Evolutionary conservation across 768 basidiomycete genomes (phyloP).

Genomic region (Agrocybe pediades): DNA sequence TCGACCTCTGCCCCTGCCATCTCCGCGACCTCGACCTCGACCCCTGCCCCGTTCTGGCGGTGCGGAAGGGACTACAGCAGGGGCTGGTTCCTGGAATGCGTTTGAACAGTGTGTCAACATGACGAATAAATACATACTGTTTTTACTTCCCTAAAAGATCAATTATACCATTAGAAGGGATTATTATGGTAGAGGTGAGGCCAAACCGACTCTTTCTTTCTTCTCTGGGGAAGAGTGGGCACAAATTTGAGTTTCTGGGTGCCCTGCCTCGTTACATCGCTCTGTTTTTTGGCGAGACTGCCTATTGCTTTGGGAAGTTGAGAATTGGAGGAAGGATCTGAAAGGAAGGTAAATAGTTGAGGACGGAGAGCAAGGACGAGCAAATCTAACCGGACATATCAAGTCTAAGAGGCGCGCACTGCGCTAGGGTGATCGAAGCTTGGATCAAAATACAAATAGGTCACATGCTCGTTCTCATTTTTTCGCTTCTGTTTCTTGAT

Average conservation of each 20-base stretch:
- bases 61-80: constrained; percentile 30
- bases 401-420: not conserved
- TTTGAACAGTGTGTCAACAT: not conserved
- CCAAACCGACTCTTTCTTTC: constrained; percentile 70
- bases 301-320: constrained; percentile 65
- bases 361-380: constrained; percentile 1
- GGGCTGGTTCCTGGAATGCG: constrained; percentile 46
- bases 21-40: constrained; percentile 52
- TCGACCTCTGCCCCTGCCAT: constrained; percentile 51
- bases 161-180: constrained; percentile 8
- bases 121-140: constrained; percentile 40
- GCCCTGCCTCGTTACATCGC: constrained; percentile 74
- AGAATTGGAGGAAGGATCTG: constrained; percentile 37
- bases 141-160: constrained; percentile 57
- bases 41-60: constrained; percentile 36
- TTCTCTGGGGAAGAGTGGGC: constrained; percentile 71
- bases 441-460: constrained; percentile 10
- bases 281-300: constrained; percentile 71
- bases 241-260: constrained; percentile 80
- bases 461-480: constrained; percentile 15
- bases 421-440: constrained; percentile 1
- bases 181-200: not conserved
- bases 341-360: constrained; percentile 9
- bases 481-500: constrained; percentile 7
- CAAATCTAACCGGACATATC: constrained; percentile 24